A percentile compares a stretch with the other conserved stretches of the same genome.
Evolutionary conservation across 139 green algal genomes (phyloP).

Genomic region (Pleodorina starrii): DNA sequence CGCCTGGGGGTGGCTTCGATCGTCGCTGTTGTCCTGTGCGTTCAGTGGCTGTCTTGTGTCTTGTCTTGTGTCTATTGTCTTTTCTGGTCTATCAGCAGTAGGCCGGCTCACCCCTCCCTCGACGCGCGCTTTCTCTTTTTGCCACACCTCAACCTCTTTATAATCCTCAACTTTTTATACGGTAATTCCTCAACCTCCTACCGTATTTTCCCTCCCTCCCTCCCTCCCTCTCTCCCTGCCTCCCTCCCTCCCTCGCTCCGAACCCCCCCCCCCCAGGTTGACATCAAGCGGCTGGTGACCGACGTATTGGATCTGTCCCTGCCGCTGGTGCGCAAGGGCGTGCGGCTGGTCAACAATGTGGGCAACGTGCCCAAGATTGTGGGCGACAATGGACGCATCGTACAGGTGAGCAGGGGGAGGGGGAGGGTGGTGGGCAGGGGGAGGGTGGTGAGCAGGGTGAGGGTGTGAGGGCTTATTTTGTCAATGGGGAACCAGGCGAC

Average conservation of each 20-base stretch:
- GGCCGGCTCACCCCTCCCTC: too few relatives aligned
- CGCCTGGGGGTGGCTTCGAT: too few relatives aligned
- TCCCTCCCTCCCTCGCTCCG: background rate
- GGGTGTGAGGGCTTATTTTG: too few relatives aligned
- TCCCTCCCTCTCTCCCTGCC: too few relatives aligned
- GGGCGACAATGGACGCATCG: constrained; percentile 63
- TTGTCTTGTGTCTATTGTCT: too few relatives aligned
- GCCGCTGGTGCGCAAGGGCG: constrained; percentile 55
- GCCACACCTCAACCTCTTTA: too few relatives aligned
- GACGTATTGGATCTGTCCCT: constrained; percentile 61
- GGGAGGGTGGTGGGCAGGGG: background rate
- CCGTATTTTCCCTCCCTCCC: background rate
- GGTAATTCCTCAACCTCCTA: background rate
- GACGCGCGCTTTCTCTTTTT: too few relatives aligned
- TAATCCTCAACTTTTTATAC: too few relatives aligned
- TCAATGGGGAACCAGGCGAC: background rate
- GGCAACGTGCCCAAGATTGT: constrained; percentile 61
- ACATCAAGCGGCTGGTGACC: constrained; percentile 61
- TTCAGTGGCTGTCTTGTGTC: too few relatives aligned
- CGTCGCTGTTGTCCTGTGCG: too few relatives aligned
- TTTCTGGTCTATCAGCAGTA: too few relatives aligned
- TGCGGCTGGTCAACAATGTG: constrained; percentile 55
- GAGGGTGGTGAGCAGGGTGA: background rate
- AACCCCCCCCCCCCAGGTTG: constrained; percentile 34
- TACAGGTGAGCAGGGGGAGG: constrained; percentile 8